Base-by-base conservation (phyloP, 495 filamentous ascomycete genomes). In the Penicillium parvum region DNA sequence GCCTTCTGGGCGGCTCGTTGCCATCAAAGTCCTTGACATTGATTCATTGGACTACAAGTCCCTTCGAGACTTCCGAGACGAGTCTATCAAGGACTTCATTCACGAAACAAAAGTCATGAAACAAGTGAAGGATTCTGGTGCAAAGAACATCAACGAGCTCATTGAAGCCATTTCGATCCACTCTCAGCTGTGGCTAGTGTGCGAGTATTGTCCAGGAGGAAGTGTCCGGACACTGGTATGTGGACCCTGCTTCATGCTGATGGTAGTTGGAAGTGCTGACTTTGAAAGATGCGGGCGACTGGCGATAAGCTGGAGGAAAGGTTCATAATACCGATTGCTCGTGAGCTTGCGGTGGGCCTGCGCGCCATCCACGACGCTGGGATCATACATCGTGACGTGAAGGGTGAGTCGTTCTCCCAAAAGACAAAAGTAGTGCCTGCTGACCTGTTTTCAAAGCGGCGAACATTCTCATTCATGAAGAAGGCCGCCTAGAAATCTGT, bases 321-420 rank as follows among this genome's bases (percentile, higher is more conserved):
- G 53, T 97, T 79, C 72, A 90, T 96, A 46, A 86, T 88, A 12
- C 82, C 88, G 7, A 91, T 97, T 46, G 74, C 95, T 22, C 79
- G 91, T 23, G 91, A 98, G 58, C 80, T 95, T 5, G 83, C 88
- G 15, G 77, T 88, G 48, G 91, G 86, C 5, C 73, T 96, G 23
- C 82, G 82, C 48, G 91, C 84, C 58, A 84, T 96, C 29, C 91
- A 98, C 58, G 82, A 89, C 43, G 85, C 88, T 33, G 89, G 86
- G 10, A 90, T 98, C 55, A 90, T 98, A 46, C 92, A 98, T 66
- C 80, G 92, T 52, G 92, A 98, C 70, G 82, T 98, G 54, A 98
- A 98, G 72, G 85, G 90, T 84, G 65, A 40, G 26, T 10, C 2
- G 18, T 5, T 37, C 18, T 17, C 18, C 22, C 18, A 5, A 21